These are phyloP conservation scores for Apiotrichum montevideense DNA, from an alignment of 1,284 basidiomycete genomes.

Conservation along the genomic window DNA sequence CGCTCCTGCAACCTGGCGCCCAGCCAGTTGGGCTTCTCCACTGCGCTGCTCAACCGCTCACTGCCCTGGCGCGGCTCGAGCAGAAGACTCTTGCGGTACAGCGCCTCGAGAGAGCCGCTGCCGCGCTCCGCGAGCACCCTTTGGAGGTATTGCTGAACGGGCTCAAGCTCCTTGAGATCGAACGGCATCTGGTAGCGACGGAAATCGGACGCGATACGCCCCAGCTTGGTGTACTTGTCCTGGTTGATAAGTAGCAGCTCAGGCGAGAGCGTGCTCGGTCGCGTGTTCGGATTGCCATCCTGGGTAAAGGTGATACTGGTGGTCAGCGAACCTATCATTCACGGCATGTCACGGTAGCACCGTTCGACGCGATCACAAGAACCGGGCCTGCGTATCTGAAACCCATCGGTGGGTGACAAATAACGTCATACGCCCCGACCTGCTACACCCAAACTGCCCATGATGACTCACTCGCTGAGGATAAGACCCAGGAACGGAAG, in stretches of 20 bases:
- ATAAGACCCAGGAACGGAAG: conserved; percentile 78
- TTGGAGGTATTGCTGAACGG: conserved; percentile 40
- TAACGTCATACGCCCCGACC: too few relatives aligned
- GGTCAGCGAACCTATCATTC: too few relatives aligned
- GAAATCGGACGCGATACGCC: conserved; percentile 84
- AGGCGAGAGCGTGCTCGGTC: conserved; percentile 69
- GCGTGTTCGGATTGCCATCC: conserved; percentile 83
- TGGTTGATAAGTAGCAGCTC: conserved; percentile 86
- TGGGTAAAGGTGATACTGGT: conserved; percentile 77
- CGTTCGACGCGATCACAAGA: too few relatives aligned
- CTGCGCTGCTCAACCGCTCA: conserved; percentile 32
- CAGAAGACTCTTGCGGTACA: conserved; percentile 46
- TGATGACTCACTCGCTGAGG: conserved; percentile 49
- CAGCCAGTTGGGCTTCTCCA: conserved; percentile 42
- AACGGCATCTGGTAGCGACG: conserved; percentile 72
- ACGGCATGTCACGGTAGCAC: too few relatives aligned
- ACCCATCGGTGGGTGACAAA: too few relatives aligned
- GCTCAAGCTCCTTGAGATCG: conserved; percentile 43
- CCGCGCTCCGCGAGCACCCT: conserved; percentile 43
- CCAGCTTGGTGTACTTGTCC: conserved; percentile 87
- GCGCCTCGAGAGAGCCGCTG: conserved; percentile 41
- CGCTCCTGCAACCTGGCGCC: conserved; percentile 4
- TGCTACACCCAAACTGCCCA: not conserved
- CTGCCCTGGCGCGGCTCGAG: conserved; percentile 43
- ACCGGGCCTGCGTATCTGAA: too few relatives aligned